Percentiles rank a stretch among this genome's conserved stretches.
Evolutionary conservation across 331 rosid genomes (phyloP).

Genomic region (Malus hybrid): DNA sequence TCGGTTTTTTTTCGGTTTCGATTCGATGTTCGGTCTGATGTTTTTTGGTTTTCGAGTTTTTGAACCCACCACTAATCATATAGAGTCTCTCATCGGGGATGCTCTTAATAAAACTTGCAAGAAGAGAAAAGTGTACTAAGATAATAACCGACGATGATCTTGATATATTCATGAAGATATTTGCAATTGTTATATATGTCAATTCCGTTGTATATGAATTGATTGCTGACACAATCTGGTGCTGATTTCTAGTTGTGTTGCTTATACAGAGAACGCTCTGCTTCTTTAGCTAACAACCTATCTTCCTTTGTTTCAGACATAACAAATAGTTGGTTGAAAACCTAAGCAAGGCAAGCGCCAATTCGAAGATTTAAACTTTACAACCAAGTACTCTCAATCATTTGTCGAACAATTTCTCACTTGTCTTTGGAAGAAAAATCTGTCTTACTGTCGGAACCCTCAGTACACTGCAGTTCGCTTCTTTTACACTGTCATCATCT

Average conservation of each 20-base stretch:
- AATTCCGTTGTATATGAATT: not conserved
- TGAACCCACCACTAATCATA: no score
- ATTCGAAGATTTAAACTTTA: conserved; percentile 76
- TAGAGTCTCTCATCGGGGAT: not conserved
- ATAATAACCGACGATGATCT: conserved; percentile 95
- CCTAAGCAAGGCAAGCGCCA: conserved; percentile 65
- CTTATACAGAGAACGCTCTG: not conserved
- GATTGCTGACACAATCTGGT: not conserved
- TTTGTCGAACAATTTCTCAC: conserved; percentile 79
- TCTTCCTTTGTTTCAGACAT: conserved; percentile 40
- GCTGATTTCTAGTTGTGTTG: conserved; percentile 4
- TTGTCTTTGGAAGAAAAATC: conserved; percentile 97
- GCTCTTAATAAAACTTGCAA: conserved; percentile 81
- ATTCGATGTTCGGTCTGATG: no score
- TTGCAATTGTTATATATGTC: conserved; percentile 4
- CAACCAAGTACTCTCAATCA: conserved; percentile 76
- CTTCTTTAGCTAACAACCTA: conserved; percentile 14
- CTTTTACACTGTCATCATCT: conserved; percentile 87
- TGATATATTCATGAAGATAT: conserved; percentile 91
- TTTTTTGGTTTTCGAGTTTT: no score
- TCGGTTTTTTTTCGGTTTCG: no score
- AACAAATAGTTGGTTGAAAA: conserved; percentile 72
- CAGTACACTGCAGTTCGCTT: conserved; percentile 97
- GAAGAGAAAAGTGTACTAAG: conserved; percentile 91
- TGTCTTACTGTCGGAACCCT: conserved; percentile 95